Evolutionary conservation across 805 yeast genomes (phyloP), one percentile per base, ranked within the genome.

Genomic region (Metschnikowia dekortorum): DNA sequence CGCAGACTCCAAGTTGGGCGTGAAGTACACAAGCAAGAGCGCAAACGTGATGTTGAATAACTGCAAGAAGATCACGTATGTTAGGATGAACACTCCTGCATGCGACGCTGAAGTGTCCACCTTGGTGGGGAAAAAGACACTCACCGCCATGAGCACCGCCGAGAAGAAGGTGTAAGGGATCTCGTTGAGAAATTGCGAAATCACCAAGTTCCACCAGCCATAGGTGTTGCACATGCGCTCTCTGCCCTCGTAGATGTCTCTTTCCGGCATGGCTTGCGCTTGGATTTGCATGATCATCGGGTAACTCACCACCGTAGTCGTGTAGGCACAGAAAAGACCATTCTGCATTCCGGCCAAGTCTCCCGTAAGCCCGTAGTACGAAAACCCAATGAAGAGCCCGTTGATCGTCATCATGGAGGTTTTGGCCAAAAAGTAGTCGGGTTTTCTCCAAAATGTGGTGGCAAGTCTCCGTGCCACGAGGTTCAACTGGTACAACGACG

Each of bases 131-230:
- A 82, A 80, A 47, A 69, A 59, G 68, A 57, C 73, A 69, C 36
- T 78, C 50, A 31, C 74, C 56, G 18, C 83, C 22, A 35, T 14
- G 13, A 35, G 8, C 13, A 35, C 38, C 0, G 38, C 38, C 3
- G 16, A n/a, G 38, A 35, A 35, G 1, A 35, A 1, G 6, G 38
- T 35, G 11, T 11, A 35, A 1, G 38, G 38, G 13, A 35, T 57
- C 63, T 85, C 92, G 51, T 73, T 74, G n/a, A 80, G 37, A 52
- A 71, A 71, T 57, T 83, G 83, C 3, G 84, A 65, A 13, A 83
- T 45, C 45, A 84, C 60, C 65, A 85, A 64, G 36, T 76, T 65
- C 26, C 81, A 71, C 91, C 91, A 85, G 58, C 83, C 85, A 70
- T 82, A 85, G 37, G 87, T 86, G 60, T 84, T 85, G 6, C 88